Base-by-base conservation (phyloP, 805 yeast species). In the Metschnikowia vanudenii region DNA sequence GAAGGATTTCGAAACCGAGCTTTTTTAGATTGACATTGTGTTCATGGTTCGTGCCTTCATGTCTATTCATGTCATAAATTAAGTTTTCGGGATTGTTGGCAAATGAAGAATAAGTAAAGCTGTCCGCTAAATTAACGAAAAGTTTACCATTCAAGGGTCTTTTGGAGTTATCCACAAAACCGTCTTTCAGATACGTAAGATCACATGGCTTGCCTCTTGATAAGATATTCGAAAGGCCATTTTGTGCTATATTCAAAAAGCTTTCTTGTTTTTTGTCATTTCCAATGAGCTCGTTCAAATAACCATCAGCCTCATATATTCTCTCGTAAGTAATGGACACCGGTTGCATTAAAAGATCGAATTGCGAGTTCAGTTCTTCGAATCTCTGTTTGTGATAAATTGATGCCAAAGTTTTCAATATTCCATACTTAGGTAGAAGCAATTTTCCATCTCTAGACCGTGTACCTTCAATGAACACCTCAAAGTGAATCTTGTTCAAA, bases 391-490 rank as follows among this genome's bases (percentile, higher is more conserved):
- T 60, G 22, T 71, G 56, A 30, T 76, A 69, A 13, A 79, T 68
- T 46, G 76, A 76, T 30, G 75, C 63, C 36, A 80, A 65, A 38
- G 73, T 75, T 59, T 80, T 81, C 51, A 81, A 68, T 39, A 81
- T 75, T 5, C 86, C 86, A 56, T 77, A 79, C 57, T 81, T 81
- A 12, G 86, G 86, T 20, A 81, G 68, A 18, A 81, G 67, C 29
- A 81, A 64, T 56, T 81, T 81, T n/a, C 86, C 86, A 50, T 81
- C 81, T 48, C 86, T 68, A 2, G 85, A 80, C 33, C 86, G 71
- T 1, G 84, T 79, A n/a, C 86, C 86, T 59, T 81, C 86, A 41
- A 81, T 77, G 54, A 81, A 81, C 49, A 82, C 80, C 56, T 81
- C 85, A 50, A 81, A 65, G 52, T 74, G 74, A 45, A 74, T 63